These are phyloP conservation scores for Sporothrix protearum DNA, from an alignment of 2,329 filamentous ascomycete species.

Conservation along the genomic window DNA sequence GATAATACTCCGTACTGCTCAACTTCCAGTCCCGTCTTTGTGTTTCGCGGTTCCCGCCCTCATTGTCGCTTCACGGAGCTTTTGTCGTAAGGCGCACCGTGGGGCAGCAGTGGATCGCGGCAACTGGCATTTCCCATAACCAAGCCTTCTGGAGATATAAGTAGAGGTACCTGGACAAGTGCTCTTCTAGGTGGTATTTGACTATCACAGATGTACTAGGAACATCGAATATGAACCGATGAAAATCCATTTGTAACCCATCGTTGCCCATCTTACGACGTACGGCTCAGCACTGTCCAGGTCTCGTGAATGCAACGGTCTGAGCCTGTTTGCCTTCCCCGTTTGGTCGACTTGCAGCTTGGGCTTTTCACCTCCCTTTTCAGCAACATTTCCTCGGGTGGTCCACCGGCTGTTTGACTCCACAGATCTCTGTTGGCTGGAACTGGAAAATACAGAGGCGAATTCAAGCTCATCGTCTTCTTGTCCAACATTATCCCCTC, in stretches of 20 bases:
- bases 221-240: not conserved
- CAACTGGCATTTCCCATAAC: slow-evolving; percentile 8
- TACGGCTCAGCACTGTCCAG: not conserved
- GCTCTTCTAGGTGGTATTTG: not conserved
- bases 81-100: not conserved
- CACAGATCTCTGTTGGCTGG: not conserved
- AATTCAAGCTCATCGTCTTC: not conserved
- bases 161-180: not conserved
- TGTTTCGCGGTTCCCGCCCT: not conserved
- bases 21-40: not conserved
- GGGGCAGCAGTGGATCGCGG: not conserved
- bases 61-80: not conserved
- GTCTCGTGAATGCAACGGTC: not conserved
- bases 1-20: not conserved
- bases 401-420: not conserved
- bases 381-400: not conserved
- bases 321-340: not conserved
- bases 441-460: not conserved
- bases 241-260: too few relatives aligned
- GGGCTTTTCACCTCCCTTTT: not conserved
- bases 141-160: not conserved
- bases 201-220: not conserved
- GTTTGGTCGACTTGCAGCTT: not conserved
- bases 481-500: too few relatives aligned
- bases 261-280: not conserved